Percentiles rank a stretch among this genome's conserved stretches.
Conservation (phyloP, 2,329 filamentous ascomycete species). For the Fusarium nygamai region DNA sequence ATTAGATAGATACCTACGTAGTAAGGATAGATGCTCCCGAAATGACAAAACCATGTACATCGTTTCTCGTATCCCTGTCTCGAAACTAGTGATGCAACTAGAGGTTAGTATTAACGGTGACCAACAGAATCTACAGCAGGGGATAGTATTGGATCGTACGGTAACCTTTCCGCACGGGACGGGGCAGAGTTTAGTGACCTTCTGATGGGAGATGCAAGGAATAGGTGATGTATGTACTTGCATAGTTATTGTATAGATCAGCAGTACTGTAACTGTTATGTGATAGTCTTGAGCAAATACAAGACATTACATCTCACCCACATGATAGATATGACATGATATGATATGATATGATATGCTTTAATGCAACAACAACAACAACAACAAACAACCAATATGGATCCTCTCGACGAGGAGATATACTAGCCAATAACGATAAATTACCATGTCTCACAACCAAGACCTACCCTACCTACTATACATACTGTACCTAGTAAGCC, state of each 20-base stretch:
- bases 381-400: not conserved
- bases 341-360: not conserved
- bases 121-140: not conserved
- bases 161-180: not conserved
- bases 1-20: conserved; percentile 13
- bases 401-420: not conserved
- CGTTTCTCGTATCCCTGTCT: conserved; percentile 5
- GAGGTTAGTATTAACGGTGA: conserved; percentile 7
- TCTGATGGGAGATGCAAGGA: not conserved
- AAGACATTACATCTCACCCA: not conserved
- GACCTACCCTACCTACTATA: not conserved
- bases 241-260: not conserved
- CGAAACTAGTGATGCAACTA: conserved; percentile 5
- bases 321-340: not conserved
- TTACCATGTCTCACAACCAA: conserved; percentile 8
- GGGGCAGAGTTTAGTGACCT: not conserved
- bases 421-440: not conserved
- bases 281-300: not conserved
- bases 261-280: not conserved
- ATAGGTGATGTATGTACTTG: conserved; percentile 7
- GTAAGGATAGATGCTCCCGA: not conserved
- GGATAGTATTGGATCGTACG: not conserved
- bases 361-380: not conserved
- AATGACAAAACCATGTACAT: not conserved
- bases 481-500: not conserved